Evolutionary conservation across 306 rosid species (phyloP).

Genomic region (Cicer judaicum): DNA sequence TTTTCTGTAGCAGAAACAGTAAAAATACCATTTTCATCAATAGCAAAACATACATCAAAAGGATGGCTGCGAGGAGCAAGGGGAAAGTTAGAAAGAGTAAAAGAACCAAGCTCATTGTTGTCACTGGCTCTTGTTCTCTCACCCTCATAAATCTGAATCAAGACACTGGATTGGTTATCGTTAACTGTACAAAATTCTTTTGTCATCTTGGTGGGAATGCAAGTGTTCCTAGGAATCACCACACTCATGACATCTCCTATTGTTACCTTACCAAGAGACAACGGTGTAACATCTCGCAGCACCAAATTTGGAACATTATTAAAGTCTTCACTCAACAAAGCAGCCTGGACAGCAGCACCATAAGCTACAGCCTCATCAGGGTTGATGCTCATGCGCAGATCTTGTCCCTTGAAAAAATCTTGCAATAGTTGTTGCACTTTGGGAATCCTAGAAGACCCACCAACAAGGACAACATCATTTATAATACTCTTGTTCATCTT

Average conservation of each 20-base stretch:
- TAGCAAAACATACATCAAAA: constrained; percentile 48
- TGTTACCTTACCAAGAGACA: constrained; percentile 47
- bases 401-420: constrained; percentile 10
- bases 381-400: constrained; percentile 4
- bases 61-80: constrained; percentile 50
- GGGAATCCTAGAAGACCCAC: constrained; percentile 36
- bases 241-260: constrained; percentile 52
- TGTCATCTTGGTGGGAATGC: constrained; percentile 40
- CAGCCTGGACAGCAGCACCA: constrained; percentile 36
- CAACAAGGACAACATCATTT: constrained; percentile 36
- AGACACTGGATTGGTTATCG: neutral
- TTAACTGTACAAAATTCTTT: rapidly evolving
- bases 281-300: constrained; percentile 54
- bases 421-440: constrained; percentile 13
- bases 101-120: constrained; percentile 56
- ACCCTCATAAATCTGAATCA: constrained; percentile 44
- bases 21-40: constrained; percentile 41
- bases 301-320: constrained; percentile 41
- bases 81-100: constrained; percentile 40
- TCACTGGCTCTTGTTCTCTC: constrained; percentile 54
- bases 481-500: constrained; percentile 8
- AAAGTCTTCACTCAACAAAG: neutral
- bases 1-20: constrained; percentile 52
- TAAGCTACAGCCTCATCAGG: constrained; percentile 41
- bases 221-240: constrained; percentile 53